These are phyloP conservation scores for Leishmania arabica DNA, from an alignment of 208 protist genomes.

Conservation along the genomic window DNA sequence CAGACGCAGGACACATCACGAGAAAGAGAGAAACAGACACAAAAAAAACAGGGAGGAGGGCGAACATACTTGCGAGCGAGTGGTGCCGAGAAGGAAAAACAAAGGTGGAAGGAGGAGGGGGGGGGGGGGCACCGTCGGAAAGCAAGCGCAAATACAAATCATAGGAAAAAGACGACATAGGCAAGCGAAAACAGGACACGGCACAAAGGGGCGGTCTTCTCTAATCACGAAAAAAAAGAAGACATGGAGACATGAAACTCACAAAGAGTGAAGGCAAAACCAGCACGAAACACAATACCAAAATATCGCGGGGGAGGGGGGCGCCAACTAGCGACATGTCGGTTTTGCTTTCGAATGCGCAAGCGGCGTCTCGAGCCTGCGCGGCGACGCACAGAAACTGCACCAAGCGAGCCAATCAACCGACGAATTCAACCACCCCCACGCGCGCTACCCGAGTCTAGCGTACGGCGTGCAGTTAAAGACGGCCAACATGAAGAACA, in stretches of 20 bases:
- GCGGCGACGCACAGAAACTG: not conserved
- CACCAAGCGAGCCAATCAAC: not conserved
- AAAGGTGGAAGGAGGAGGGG: not conserved
- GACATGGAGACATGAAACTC: too few species aligned
- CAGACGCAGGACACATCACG: not conserved
- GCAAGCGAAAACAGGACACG: not conserved
- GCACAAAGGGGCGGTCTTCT: not conserved
- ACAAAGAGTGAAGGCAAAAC: not conserved
- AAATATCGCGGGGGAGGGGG: not conserved
- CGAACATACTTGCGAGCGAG: not conserved
- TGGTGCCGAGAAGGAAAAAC: not conserved
- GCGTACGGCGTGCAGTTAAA: not conserved
- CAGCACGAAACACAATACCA: not conserved
- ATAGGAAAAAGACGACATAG: not conserved
- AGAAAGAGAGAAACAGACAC: not conserved
- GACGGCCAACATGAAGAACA: conserved; percentile 5
- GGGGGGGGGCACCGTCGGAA: not conserved
- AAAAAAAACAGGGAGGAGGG: not conserved
- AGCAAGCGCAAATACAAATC: not conserved
- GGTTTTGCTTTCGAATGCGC: not conserved
- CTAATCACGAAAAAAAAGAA: not conserved
- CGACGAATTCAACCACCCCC: not conserved
- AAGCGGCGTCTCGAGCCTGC: not conserved
- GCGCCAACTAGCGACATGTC: not conserved
- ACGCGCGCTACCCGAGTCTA: not conserved